Percentiles rank a stretch among this genome's conserved stretches.
Evolutionary conservation across 2,329 filamentous ascomycete species (phyloP).

Genomic region (Cercospora janseana): DNA sequence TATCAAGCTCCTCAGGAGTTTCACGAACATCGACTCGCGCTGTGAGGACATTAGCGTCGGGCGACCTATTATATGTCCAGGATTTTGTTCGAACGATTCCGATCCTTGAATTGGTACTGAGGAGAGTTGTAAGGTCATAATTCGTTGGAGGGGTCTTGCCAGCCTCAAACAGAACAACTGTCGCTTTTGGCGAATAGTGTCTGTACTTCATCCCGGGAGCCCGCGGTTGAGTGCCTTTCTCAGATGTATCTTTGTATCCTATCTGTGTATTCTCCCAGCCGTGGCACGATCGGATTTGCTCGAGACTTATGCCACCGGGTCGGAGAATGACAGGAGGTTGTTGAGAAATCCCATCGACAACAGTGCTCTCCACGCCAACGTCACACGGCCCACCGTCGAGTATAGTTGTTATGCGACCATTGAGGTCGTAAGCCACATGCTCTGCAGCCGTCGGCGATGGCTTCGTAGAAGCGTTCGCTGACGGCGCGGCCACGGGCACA

Average conservation of each 20-base stretch:
- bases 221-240: constrained; percentile 65
- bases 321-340: constrained; percentile 77
- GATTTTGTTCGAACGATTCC: constrained; percentile 43
- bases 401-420: constrained; percentile 79
- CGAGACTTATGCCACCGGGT: constrained; percentile 82
- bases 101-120: constrained; percentile 32
- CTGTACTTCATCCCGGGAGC: constrained; percentile 99
- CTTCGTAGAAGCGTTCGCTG: constrained; percentile 89
- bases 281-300: constrained; percentile 67
- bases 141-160: constrained; percentile 36
- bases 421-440: constrained; percentile 82
- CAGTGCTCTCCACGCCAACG: constrained; percentile 94
- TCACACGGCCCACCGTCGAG: constrained; percentile 82
- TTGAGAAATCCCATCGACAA: constrained; percentile 79
- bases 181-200: constrained; percentile 90
- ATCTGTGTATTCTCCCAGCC: constrained; percentile 79
- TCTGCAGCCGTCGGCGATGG: constrained; percentile 87
- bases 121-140: constrained; percentile 35
- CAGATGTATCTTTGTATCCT: constrained; percentile 74
- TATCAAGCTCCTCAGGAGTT: too few species aligned
- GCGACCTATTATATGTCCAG: constrained; percentile 36
- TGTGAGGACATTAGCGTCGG: too few species aligned
- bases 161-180: constrained; percentile 68
- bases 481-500: constrained; percentile 82
- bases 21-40: too few species aligned